phyloP scores from a whole-genome alignment of 768 basidiomycete species.

The Paxillus involutus region DNA sequence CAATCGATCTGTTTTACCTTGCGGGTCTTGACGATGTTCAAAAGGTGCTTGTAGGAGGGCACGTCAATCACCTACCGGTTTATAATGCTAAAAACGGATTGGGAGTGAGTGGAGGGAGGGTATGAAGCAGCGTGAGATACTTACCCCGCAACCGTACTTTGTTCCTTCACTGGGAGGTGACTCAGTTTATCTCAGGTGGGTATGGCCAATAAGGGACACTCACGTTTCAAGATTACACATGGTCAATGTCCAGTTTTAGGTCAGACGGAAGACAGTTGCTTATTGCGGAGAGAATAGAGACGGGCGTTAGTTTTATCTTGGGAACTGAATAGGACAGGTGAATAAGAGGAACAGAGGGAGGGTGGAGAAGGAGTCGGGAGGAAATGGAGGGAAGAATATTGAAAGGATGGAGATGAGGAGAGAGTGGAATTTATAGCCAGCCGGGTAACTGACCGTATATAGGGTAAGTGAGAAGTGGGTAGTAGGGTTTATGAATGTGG shows the following conservation, averaged over 20 bases:
- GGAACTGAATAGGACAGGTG: constrained; percentile 5
- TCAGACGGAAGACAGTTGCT: constrained; percentile 8
- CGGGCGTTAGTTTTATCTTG: constrained; percentile 3
- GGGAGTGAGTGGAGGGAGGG: constrained; percentile 1
- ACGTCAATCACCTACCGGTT: constrained; percentile 53
- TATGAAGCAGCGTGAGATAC: constrained; percentile 24
- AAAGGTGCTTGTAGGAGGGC: constrained; percentile 8
- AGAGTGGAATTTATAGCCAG: constrained; percentile 31
- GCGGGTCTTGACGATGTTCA: constrained; percentile 29
- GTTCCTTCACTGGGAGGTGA: constrained; percentile 60
- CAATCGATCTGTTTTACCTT: constrained; percentile 36
- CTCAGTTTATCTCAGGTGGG: constrained; percentile 22
- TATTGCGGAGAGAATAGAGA: neutral
- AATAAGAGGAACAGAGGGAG: constrained; percentile 2
- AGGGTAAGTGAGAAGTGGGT: constrained; percentile 17
- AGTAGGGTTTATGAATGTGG: constrained; percentile 19
- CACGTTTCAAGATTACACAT: constrained; percentile 65
- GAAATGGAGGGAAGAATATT: constrained; percentile 9
- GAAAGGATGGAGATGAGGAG: constrained; percentile 7
- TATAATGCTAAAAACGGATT: constrained; percentile 55
- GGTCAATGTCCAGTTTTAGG: constrained; percentile 10
- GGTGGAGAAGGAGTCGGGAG: constrained; percentile 7
- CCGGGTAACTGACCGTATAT: constrained; percentile 11
- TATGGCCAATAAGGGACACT: constrained; percentile 21
- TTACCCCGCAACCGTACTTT: constrained; percentile 68